Evolutionary conservation across 2,329 filamentous ascomycete species (phyloP).

Genomic region (Aspergillus sojae): DNA sequence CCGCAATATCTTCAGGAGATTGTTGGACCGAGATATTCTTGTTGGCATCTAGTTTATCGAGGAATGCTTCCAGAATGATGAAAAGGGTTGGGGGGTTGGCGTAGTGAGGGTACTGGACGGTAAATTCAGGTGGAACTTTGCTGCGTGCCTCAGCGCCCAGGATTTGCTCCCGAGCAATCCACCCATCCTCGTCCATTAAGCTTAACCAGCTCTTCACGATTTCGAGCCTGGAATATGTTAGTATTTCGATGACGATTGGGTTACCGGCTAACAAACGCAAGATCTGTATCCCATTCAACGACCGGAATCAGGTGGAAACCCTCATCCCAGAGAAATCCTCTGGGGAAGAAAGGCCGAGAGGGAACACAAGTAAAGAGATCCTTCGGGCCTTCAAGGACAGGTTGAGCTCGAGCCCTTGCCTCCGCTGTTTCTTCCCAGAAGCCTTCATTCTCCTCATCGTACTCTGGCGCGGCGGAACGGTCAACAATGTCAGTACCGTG

Average conservation of each 20-base stretch:
- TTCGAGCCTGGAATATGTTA: conserved; percentile 57
- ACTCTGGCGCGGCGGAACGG: conserved; percentile 86
- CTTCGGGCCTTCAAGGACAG: conserved; percentile 76
- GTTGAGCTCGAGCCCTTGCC: conserved; percentile 69
- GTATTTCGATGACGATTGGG: conserved; percentile 5
- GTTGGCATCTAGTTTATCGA: conserved; percentile 70
- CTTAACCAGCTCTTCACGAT: conserved; percentile 96
- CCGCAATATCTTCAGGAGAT: conserved; percentile 32
- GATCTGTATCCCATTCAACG: conserved; percentile 89
- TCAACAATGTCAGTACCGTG: conserved; percentile 86
- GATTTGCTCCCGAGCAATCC: conserved; percentile 97
- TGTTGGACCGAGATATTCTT: conserved; percentile 31
- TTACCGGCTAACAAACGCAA: conserved; percentile 58
- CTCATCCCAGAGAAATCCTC: conserved; percentile 97
- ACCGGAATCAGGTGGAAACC: conserved; percentile 93
- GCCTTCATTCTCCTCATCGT: conserved; percentile 91
- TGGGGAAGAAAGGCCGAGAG: conserved; percentile 91
- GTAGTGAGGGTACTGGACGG: conserved; percentile 94
- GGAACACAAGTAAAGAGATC: conserved; percentile 91
- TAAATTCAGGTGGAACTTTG: conserved; percentile 92
- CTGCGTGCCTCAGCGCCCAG: conserved; percentile 87
- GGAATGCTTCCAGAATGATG: conserved; percentile 80
- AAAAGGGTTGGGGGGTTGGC: conserved; percentile 96
- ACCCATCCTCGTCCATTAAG: conserved; percentile 93
- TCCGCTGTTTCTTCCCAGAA: conserved; percentile 93